Evolutionary conservation across 495 filamentous ascomycete species (phyloP).

Genomic region (Staphylotrichum longicolle): DNA sequence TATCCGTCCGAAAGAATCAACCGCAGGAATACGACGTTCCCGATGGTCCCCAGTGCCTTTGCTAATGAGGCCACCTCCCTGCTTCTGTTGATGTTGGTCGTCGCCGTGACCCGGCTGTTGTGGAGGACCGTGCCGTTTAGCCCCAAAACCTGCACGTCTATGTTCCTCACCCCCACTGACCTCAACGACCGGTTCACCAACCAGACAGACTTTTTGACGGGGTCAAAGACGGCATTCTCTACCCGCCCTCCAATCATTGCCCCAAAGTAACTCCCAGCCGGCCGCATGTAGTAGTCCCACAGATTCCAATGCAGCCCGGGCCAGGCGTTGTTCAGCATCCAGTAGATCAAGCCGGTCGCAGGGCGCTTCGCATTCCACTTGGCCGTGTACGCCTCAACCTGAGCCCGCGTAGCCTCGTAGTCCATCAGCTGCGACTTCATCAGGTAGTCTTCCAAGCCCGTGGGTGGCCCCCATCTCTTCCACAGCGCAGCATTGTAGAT

Average conservation of each 20-base stretch:
- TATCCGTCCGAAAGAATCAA: slow-evolving; percentile 44
- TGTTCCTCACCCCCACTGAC: slow-evolving; percentile 41
- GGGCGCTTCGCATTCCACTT: slow-evolving; percentile 51
- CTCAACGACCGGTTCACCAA: slow-evolving; percentile 56
- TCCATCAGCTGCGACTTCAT: slow-evolving; percentile 40
- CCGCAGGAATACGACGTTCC: slow-evolving; percentile 53
- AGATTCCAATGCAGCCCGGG: slow-evolving; percentile 65
- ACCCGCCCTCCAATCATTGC: slow-evolving; percentile 50
- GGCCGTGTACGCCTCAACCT: slow-evolving; percentile 58
- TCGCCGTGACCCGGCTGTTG: slow-evolving; percentile 28
- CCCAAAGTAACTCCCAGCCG: slow-evolving; percentile 60
- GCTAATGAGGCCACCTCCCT: slow-evolving; percentile 29
- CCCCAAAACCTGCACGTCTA: slow-evolving; percentile 51
- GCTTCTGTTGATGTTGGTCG: slow-evolving; percentile 41
- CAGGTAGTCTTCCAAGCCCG: slow-evolving; percentile 52
- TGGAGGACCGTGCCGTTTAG: slow-evolving; percentile 44
- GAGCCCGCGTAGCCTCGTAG: slow-evolving; percentile 58
- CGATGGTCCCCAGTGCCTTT: slow-evolving; percentile 34
- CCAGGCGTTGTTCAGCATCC: slow-evolving; percentile 68
- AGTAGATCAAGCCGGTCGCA: slow-evolving; percentile 63
- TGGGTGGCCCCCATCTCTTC: slow-evolving; percentile 53
- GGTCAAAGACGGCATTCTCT: slow-evolving; percentile 54
- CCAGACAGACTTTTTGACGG: slow-evolving; percentile 44
- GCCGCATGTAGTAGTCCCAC: slow-evolving; percentile 62
- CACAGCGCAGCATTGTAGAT: slow-evolving; percentile 58